Evolutionary conservation across 345 rosid genomes (phyloP).

Genomic region (Anacardium occidentale): DNA sequence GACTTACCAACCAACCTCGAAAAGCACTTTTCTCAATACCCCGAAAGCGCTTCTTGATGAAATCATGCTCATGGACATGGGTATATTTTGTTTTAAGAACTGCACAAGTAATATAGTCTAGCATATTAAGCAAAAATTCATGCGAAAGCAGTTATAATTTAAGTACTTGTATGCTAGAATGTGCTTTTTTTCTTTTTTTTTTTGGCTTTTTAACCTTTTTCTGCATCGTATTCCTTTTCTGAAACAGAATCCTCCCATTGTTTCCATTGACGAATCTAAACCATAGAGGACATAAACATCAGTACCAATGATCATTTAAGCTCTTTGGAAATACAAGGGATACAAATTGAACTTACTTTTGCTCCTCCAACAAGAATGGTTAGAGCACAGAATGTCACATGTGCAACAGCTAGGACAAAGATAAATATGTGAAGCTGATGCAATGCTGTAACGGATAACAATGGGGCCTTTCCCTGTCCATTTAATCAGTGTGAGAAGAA

Average conservation of each 20-base stretch:
- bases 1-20: constrained; percentile 71
- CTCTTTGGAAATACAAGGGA: neutral
- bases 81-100: constrained; percentile 42
- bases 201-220: constrained; percentile 40
- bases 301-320: no score
- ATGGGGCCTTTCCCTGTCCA: constrained; percentile 62
- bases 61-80: constrained; percentile 63
- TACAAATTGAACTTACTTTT: constrained; percentile 40
- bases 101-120: constrained; percentile 24
- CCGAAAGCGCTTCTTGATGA: constrained; percentile 59
- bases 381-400: constrained; percentile 69
- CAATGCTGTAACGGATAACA: constrained; percentile 60
- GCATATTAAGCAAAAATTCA: neutral
- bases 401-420: constrained; percentile 71
- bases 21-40: constrained; percentile 65
- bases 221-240: constrained; percentile 24
- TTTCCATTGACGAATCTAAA: constrained; percentile 64
- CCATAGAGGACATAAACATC: neutral
- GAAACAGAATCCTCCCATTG: constrained; percentile 53
- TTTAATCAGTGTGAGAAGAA: neutral
- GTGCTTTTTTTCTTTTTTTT: constrained; percentile 3
- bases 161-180: neutral
- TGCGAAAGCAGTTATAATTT: neutral
- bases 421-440: constrained; percentile 87
- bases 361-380: constrained; percentile 75